Percentiles rank a stretch among this genome's conserved stretches.
Conservation (phyloP, 164 flowering plant species). For the Amborella trichopoda region DNA sequence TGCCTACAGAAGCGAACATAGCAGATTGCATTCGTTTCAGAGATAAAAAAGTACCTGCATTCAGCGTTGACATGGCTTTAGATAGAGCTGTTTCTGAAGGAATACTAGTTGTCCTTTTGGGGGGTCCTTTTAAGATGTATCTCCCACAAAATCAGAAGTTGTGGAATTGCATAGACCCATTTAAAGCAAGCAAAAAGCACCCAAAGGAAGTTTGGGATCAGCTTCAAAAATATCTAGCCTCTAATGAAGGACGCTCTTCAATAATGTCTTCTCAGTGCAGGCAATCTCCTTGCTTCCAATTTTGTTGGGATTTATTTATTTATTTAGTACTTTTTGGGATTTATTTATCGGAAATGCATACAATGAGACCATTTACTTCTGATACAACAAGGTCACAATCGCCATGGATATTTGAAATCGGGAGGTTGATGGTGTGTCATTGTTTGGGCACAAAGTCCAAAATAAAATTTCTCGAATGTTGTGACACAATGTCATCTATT, state of each 20-base stretch:
- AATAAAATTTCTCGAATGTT: no score
- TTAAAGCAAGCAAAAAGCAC: slow-evolving; percentile 38
- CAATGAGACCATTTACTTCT: no score
- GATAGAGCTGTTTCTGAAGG: slow-evolving; percentile 55
- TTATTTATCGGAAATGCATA: no score
- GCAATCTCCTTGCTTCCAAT: slow-evolving; percentile 31
- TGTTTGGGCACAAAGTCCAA: no score
- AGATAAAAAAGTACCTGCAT: slow-evolving; percentile 37
- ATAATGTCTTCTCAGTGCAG: slow-evolving; percentile 59
- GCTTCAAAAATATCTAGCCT: slow-evolving; percentile 42
- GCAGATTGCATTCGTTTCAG: slow-evolving; percentile 64
- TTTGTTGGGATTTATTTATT: neutral
- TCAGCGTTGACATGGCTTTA: slow-evolving; percentile 56
- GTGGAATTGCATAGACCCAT: slow-evolving; percentile 73
- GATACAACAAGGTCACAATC: no score
- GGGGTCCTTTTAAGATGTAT: slow-evolving; percentile 38
- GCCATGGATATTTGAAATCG: neutral
- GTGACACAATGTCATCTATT: no score
- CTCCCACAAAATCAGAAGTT: slow-evolving; percentile 43
- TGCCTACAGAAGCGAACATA: slow-evolving; percentile 73
- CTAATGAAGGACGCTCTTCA: slow-evolving; percentile 47
- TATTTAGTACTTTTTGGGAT: neutral
- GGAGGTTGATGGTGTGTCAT: no score
- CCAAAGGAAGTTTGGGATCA: slow-evolving; percentile 52
- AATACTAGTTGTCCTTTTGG: slow-evolving; percentile 45